phyloP scores from a whole-genome alignment of 805 yeast species.

The Zygosaccharomyces pseudorouxii region DNA sequence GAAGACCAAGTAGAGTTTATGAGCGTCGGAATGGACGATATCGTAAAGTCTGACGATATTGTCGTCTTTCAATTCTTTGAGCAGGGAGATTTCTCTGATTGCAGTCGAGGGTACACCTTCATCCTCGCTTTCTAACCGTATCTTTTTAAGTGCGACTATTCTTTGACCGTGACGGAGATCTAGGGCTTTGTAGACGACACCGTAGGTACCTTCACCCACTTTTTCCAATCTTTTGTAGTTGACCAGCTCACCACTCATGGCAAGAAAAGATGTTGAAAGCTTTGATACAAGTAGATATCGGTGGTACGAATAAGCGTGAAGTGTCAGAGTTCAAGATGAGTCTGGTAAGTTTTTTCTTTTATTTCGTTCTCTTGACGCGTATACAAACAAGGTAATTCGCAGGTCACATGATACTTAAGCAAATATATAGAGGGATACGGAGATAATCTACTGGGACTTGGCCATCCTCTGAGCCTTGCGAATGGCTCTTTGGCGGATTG shows the following conservation, averaged over 20 bases:
- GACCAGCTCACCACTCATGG: conserved; percentile 74
- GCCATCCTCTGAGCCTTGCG: conserved; percentile 46
- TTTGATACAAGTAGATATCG: neutral
- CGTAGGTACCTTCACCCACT: conserved; percentile 96
- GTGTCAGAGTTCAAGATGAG: neutral
- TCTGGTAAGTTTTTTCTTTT: conserved; percentile 1
- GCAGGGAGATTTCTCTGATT: conserved; percentile 88
- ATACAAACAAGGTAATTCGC: conserved; percentile 2
- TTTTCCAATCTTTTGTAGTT: conserved; percentile 93
- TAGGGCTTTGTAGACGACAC: conserved; percentile 95
- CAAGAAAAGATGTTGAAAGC: neutral
- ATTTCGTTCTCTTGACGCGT: conserved; percentile 2
- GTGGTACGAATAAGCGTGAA: neutral
- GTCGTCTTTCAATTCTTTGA: conserved; percentile 91
- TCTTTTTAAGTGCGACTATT: conserved; percentile 91
- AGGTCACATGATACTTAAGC: neutral
- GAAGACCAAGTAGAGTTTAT: conserved; percentile 87
- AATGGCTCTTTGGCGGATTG: conserved; percentile 78
- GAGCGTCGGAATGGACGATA: conserved; percentile 89
- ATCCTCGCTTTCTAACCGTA: conserved; percentile 82
- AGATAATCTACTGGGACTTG: conserved; percentile 21
- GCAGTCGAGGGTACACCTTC: conserved; percentile 99
- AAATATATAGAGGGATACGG: neutral
- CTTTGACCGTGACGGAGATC: conserved; percentile 76
- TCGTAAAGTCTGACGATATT: conserved; percentile 90